These are phyloP conservation scores for Torulaspora indica DNA, from an alignment of 805 yeast genomes.

Conservation along the genomic window DNA sequence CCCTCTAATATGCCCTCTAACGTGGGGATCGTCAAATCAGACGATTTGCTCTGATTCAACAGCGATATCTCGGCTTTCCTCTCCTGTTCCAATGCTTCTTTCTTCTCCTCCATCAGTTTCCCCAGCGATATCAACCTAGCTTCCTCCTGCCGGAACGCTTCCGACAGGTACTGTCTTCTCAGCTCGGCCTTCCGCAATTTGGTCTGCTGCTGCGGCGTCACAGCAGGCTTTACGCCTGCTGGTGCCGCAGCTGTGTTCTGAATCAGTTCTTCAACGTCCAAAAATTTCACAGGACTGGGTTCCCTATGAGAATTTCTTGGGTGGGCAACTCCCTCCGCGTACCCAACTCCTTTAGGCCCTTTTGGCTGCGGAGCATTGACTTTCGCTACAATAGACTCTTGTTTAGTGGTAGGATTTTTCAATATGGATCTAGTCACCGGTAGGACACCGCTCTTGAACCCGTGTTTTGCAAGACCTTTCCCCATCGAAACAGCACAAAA, in stretches of 20 bases:
- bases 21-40: constrained; percentile 70
- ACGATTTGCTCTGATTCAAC: constrained; percentile 25
- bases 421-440: constrained; percentile 75
- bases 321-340: constrained; percentile 64
- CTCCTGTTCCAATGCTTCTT: constrained; percentile 34
- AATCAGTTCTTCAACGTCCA: constrained; percentile 59
- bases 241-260: constrained; percentile 49
- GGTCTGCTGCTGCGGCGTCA: constrained; percentile 27
- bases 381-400: constrained; percentile 37
- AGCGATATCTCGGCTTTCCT: constrained; percentile 34
- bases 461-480: constrained; percentile 44
- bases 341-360: constrained; percentile 47
- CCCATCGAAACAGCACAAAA: constrained; percentile 38
- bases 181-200: constrained; percentile 46
- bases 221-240: constrained; percentile 24
- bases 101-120: constrained; percentile 35
- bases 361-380: constrained; percentile 44
- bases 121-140: constrained; percentile 40
- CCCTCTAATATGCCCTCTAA: constrained; percentile 61
- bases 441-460: constrained; percentile 70
- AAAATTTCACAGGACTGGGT: constrained; percentile 47
- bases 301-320: constrained; percentile 61
- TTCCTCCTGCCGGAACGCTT: constrained; percentile 55
- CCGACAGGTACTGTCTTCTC: constrained; percentile 66
- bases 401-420: constrained; percentile 57